A percentile compares a stretch with the other conserved stretches of the same genome.
phyloP scores from a whole-genome alignment of 495 filamentous ascomycete species.

The Tricharina praecox region DNA sequence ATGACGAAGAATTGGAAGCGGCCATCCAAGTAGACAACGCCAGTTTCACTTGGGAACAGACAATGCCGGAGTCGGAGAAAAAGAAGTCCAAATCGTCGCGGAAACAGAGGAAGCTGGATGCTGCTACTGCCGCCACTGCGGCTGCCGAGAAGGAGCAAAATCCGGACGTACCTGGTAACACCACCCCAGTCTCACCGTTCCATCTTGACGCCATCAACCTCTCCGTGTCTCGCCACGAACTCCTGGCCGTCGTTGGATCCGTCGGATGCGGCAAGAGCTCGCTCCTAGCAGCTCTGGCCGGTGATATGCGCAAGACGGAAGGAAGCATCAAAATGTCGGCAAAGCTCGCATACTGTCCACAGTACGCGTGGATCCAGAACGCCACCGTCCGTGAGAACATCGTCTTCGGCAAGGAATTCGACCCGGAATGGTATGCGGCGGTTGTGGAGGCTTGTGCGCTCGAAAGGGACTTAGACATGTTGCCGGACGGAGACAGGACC shows the following conservation, averaged over 20 bases:
- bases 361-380: constrained; percentile 97
- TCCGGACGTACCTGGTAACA: constrained; percentile 20
- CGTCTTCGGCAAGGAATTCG: constrained; percentile 66
- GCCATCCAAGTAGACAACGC: constrained; percentile 59
- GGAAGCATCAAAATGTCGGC: constrained; percentile 62
- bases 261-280: constrained; percentile 91
- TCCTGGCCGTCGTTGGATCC: constrained; percentile 77
- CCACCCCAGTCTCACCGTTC: constrained; percentile 39
- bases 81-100: constrained; percentile 29
- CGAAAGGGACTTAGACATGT: constrained; percentile 55
- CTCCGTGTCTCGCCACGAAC: constrained; percentile 58
- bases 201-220: constrained; percentile 59
- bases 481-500: constrained; percentile 54
- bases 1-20: constrained; percentile 42
- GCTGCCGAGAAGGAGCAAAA: constrained; percentile 12
- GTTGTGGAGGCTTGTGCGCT: constrained; percentile 51
- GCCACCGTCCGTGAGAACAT: constrained; percentile 75
- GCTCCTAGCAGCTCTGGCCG: constrained; percentile 72
- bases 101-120: constrained; percentile 32
- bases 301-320: constrained; percentile 74
- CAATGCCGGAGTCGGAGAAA: constrained; percentile 33
- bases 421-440: constrained; percentile 46
- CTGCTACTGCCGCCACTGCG: constrained; percentile 19
- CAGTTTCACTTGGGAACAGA: constrained; percentile 85
- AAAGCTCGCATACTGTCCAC: constrained; percentile 73